A percentile compares a stretch with the other conserved stretches of the same genome.
These are phyloP conservation scores for Cystobasidium onofrii DNA, from an alignment of 768 basidiomycete genomes.

Conservation along the genomic window DNA sequence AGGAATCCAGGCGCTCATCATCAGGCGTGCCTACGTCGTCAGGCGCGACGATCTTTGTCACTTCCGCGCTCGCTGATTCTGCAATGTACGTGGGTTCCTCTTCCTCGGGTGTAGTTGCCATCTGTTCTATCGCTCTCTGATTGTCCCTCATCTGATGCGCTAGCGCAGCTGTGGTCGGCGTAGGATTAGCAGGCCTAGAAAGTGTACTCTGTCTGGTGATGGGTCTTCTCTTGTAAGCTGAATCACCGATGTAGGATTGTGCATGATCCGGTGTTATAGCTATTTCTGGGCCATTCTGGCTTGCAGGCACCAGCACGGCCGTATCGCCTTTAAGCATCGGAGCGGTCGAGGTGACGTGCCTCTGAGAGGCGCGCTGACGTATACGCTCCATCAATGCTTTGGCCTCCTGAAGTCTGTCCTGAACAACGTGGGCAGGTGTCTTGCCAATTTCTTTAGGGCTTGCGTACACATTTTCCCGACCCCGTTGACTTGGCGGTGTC, in stretches of 20 bases:
- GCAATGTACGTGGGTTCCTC: background rate
- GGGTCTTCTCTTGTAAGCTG: background rate
- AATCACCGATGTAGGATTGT: background rate
- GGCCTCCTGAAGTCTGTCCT: slow-evolving; percentile 21
- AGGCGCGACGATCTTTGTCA: background rate
- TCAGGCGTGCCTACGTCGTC: slow-evolving; percentile 3
- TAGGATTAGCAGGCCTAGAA: slow-evolving; percentile 16
- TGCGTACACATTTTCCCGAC: background rate
- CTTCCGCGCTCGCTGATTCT: background rate
- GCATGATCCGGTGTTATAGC: slow-evolving; percentile 5
- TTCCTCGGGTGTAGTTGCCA: background rate
- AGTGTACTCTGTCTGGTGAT: background rate
- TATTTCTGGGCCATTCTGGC: slow-evolving; percentile 27
- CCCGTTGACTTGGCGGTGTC: background rate
- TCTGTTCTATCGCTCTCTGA: background rate
- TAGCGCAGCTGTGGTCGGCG: slow-evolving; percentile 6
- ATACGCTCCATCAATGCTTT: slow-evolving; percentile 33
- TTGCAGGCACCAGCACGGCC: slow-evolving; percentile 33
- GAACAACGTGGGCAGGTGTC: slow-evolving; percentile 12
- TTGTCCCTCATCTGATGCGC: background rate
- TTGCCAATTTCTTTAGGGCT: background rate
- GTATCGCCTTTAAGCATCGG: background rate
- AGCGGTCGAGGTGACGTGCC: background rate
- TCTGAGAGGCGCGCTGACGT: background rate
- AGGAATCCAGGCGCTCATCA: background rate